phyloP scores from a whole-genome alignment of 1,139 yeast genomes.

The Geotrichum reessii region DNA sequence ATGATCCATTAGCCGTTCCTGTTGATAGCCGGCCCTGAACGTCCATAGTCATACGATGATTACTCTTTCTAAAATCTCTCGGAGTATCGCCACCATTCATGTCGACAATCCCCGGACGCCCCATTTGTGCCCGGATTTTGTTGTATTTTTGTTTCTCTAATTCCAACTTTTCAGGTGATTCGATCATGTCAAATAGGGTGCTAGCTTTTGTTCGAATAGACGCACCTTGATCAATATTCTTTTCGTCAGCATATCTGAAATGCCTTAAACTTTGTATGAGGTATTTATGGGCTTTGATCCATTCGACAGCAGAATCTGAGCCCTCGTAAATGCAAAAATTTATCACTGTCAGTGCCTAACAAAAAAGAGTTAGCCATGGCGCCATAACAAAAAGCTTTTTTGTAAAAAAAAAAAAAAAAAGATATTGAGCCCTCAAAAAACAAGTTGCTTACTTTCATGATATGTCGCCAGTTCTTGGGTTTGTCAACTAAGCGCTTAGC shows the following conservation, averaged over 20 bases:
- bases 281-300: slow-evolving; percentile 78
- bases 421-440: neutral
- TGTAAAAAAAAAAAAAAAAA: neutral
- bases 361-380: neutral
- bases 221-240: slow-evolving; percentile 32
- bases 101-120: slow-evolving; percentile 32
- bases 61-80: slow-evolving; percentile 9
- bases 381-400: neutral
- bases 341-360: slow-evolving; percentile 64
- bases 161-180: slow-evolving; percentile 30
- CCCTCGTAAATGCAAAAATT: slow-evolving; percentile 85
- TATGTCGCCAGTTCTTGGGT: slow-evolving; percentile 83
- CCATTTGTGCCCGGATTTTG: slow-evolving; percentile 31
- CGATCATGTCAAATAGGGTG: slow-evolving; percentile 28
- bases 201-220: slow-evolving; percentile 33
- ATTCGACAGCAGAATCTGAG: slow-evolving; percentile 75
- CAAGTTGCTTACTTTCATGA: slow-evolving; percentile 47
- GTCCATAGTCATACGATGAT: slow-evolving; percentile 14
- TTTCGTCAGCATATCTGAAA: slow-evolving; percentile 32
- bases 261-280: slow-evolving; percentile 68
- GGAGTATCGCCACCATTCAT: slow-evolving; percentile 20
- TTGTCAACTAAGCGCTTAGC: slow-evolving; percentile 80
- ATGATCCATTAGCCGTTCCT: neutral
- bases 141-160: slow-evolving; percentile 31
- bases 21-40: slow-evolving; percentile 2